phyloP scores from a whole-genome alignment of 805 yeast species.

The Yarrowia sp. region DNA sequence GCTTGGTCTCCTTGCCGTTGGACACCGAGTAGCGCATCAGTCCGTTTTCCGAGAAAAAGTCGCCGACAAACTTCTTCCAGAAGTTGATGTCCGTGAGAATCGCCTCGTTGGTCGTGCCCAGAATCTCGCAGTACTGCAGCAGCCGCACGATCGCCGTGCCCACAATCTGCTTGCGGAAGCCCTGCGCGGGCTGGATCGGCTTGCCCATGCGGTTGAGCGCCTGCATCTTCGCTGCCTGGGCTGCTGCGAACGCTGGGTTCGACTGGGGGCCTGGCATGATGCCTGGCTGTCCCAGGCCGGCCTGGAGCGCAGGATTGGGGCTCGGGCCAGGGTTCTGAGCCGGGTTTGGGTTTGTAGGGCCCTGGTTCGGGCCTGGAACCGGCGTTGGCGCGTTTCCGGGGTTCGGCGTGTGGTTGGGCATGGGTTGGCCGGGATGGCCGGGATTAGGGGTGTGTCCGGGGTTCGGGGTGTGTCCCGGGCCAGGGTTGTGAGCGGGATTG shows the following conservation, averaged over 20 bases:
- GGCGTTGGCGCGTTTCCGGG: not conserved
- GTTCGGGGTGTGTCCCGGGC: not conserved
- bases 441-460: not conserved
- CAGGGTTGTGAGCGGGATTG: not conserved
- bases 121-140: conserved; percentile 49
- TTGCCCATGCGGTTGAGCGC: conserved; percentile 25
- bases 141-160: conserved; percentile 52
- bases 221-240: conserved; percentile 20
- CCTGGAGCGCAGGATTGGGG: not conserved
- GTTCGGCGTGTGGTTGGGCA: not conserved
- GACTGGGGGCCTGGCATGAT: conserved; percentile 2
- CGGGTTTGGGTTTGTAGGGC: not conserved
- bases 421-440: not conserved
- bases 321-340: not conserved
- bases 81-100: conserved; percentile 45
- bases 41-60: conserved; percentile 54
- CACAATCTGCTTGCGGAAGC: conserved; percentile 40
- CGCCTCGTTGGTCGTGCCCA: conserved; percentile 46
- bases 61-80: conserved; percentile 51
- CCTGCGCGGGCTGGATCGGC: conserved; percentile 32
- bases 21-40: conserved; percentile 48
- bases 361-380: not conserved
- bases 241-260: conserved; percentile 22
- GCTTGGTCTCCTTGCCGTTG: conserved; percentile 47
- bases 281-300: conserved; percentile 6